Evolutionary conservation across 2,329 filamentous ascomycete genomes (phyloP), one percentile per base, ranked within the genome.

Genomic region (Aspergillus sp.): DNA sequence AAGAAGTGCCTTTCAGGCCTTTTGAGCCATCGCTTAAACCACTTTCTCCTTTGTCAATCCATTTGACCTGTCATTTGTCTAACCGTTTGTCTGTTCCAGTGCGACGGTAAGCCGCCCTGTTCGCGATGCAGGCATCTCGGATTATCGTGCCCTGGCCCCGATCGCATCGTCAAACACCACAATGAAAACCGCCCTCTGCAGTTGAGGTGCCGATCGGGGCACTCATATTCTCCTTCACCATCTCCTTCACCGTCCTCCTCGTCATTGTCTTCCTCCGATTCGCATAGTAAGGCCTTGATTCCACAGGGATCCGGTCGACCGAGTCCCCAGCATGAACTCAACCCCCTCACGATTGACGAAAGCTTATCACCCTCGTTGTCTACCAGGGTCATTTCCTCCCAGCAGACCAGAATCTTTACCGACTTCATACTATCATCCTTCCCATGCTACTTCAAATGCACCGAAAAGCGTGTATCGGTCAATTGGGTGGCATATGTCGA

Each of bases 181-280:
- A 57, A 67, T 49, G 60, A 66, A 49, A 56, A 49, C 32, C 54
- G 52, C 19, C 58, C 54, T 35, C 47, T 64, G 32, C 54, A 54
- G 26, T 51, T 57, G 39, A 52, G 53, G 31, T 62, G 56, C 44
- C 49, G 39, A 27, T 32, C 44, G 37, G 40, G 8, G 7, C 33
- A 35, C 7, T 7, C 19, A 19, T 19, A 19, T 30, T 33, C 37
- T 10, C 11, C 13, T n/a, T 39, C 45, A 10, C 37, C 43, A 30
- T 39, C 39, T n/a, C 46, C 33, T 37, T 40, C 43, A 8, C 38
- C 33, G 32, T 43, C 44, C 52, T 28, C 28, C 27, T 33, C 43
- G 12, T 42, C 48, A 5, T 44, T 48, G 5, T 39, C 49, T 11
- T 39, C 44, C 7, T 13, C 38, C 11, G 37, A 44, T 10, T 34